phyloP scores from a whole-genome alignment of 352 stramenopile species.

The Phytophthora sp. region DNA sequence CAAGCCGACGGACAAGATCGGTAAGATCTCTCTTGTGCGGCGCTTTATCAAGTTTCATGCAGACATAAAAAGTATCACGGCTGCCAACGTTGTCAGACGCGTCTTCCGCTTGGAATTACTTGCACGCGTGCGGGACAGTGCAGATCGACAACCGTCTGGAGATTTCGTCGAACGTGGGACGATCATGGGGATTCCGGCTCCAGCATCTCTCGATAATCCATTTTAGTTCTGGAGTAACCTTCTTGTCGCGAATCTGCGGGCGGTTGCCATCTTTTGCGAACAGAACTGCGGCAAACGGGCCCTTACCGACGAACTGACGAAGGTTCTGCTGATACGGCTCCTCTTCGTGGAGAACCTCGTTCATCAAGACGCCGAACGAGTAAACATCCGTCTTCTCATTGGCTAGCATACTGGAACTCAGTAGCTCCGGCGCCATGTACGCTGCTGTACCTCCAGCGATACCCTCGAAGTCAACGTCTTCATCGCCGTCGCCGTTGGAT shows the following conservation, averaged over 20 bases:
- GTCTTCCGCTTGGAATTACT: slow-evolving; percentile 11
- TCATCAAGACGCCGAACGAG: slow-evolving; percentile 50
- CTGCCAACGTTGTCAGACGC: slow-evolving; percentile 9
- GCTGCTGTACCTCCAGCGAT: slow-evolving; percentile 50
- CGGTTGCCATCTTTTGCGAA: slow-evolving; percentile 38
- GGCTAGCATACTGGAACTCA: slow-evolving; percentile 25
- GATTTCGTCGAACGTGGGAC: slow-evolving; percentile 33
- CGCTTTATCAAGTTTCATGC: slow-evolving; percentile 30
- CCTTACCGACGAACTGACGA: slow-evolving; percentile 43
- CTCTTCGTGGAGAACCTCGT: slow-evolving; percentile 52
- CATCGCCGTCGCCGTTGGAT: slow-evolving; percentile 18
- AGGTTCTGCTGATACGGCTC: slow-evolving; percentile 48
- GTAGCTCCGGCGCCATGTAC: slow-evolving; percentile 61
- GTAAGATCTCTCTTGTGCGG: slow-evolving; percentile 31
- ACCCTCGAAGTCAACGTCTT: slow-evolving; percentile 32
- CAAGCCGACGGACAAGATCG: slow-evolving; percentile 38
- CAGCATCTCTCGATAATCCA: slow-evolving; percentile 33
- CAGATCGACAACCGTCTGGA: slow-evolving; percentile 26
- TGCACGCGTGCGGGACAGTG: slow-evolving; percentile 33
- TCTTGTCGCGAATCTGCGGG: slow-evolving; percentile 31
- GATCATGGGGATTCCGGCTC: slow-evolving; percentile 22
- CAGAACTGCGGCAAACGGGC: slow-evolving; percentile 36
- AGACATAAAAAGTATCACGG: slow-evolving; percentile 26
- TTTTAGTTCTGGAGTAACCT: slow-evolving; percentile 30
- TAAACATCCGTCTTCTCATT: slow-evolving; percentile 52